Evolutionary conservation across 345 rosid genomes (phyloP).

Genomic region (Pugionium cornutum): DNA sequence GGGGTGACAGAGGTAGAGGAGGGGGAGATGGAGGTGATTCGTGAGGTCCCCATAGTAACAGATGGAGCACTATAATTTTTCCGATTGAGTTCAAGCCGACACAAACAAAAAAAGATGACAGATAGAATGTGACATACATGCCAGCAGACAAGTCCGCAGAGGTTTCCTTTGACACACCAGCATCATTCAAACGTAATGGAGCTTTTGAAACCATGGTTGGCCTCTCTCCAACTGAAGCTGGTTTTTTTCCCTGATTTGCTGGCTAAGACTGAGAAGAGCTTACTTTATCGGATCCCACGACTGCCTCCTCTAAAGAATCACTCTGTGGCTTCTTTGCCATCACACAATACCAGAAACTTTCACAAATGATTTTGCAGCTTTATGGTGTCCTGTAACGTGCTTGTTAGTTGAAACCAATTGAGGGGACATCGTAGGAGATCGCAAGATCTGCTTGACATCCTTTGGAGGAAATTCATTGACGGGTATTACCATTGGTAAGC

Average conservation of each 20-base stretch:
- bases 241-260: slow-evolving; percentile 48
- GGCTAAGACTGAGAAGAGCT: slow-evolving; percentile 50
- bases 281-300: slow-evolving; percentile 42
- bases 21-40: slow-evolving; percentile 39
- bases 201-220: slow-evolving; percentile 52
- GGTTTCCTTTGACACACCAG: slow-evolving; percentile 43
- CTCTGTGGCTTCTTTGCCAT: slow-evolving; percentile 50
- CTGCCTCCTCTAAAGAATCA: slow-evolving; percentile 47
- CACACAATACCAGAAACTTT: slow-evolving; percentile 42
- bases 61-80: too few relatives aligned
- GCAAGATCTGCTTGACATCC: slow-evolving; percentile 43
- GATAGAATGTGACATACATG: slow-evolving; percentile 42
- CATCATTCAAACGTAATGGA: slow-evolving; percentile 42
- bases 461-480: slow-evolving; percentile 41
- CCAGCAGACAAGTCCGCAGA: slow-evolving; percentile 47
- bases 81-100: too few relatives aligned
- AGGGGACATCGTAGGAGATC: slow-evolving; percentile 65
- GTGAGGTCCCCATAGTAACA: too few relatives aligned
- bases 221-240: slow-evolving; percentile 51
- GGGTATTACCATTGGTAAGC: slow-evolving; percentile 40
- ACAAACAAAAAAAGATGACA: slow-evolving; percentile 13
- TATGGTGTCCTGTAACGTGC: slow-evolving; percentile 48
- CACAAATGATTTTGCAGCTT: slow-evolving; percentile 30
- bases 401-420: slow-evolving; percentile 35
- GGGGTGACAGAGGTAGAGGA: slow-evolving; percentile 56